A percentile compares a stretch with the other conserved stretches of the same genome.
phyloP scores from a whole-genome alignment of 1,139 yeast genomes.

The Torulaspora pretoriensis region DNA sequence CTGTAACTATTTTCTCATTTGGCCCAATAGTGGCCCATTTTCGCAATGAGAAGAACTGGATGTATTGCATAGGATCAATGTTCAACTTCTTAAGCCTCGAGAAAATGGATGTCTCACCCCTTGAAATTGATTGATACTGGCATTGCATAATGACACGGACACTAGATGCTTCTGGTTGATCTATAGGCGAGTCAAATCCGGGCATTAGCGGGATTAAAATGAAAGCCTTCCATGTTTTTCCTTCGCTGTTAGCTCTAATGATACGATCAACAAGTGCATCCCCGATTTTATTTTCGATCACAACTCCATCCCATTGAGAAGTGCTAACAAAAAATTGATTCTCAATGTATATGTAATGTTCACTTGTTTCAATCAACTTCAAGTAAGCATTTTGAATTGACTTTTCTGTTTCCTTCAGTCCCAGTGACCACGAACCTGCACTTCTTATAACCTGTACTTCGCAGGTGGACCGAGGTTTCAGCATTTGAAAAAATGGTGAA shows the following conservation, averaged over 20 bases:
- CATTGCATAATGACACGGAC: conserved; percentile 96
- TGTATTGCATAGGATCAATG: conserved; percentile 84
- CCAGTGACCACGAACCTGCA: conserved; percentile 89
- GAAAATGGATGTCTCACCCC: conserved; percentile 87
- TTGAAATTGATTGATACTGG: conserved; percentile 87
- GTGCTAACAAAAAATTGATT: conserved; percentile 92
- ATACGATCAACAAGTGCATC: conserved; percentile 96
- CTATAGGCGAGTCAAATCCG: conserved; percentile 93
- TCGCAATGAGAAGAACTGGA: conserved; percentile 85
- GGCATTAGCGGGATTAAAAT: conserved; percentile 95
- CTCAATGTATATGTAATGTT: conserved; percentile 90
- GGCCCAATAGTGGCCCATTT: conserved; percentile 95
- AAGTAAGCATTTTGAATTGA: conserved; percentile 92
- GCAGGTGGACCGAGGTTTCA: conserved; percentile 62
- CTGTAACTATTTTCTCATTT: conserved; percentile 69
- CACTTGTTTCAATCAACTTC: conserved; percentile 84
- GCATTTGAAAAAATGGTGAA: conserved; percentile 45
- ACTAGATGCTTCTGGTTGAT: conserved; percentile 88
- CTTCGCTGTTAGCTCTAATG: conserved; percentile 75
- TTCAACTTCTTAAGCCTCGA: conserved; percentile 75
- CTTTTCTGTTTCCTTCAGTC: conserved; percentile 76
- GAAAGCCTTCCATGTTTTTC: conserved; percentile 82
- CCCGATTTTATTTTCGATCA: conserved; percentile 84
- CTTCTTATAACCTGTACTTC: conserved; percentile 88
- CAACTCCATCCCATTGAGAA: conserved; percentile 79